phyloP scores from a whole-genome alignment of 1,284 basidiomycete species.

The Ceratobasidium sp. region DNA sequence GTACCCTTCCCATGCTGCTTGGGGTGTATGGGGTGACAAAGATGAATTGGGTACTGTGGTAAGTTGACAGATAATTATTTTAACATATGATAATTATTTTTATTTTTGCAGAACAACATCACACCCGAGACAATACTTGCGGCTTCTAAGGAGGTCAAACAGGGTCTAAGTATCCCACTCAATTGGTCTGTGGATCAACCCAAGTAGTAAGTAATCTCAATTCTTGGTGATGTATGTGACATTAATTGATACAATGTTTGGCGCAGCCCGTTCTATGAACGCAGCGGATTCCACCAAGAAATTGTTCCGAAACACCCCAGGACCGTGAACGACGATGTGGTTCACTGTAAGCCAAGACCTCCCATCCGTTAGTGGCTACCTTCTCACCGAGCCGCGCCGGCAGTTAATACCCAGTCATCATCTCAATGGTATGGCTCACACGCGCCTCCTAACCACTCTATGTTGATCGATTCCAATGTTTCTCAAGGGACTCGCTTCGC shows the following conservation, averaged over 20 bases:
- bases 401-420: conserved; percentile 56
- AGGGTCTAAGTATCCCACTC: conserved; percentile 41
- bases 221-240: neutral
- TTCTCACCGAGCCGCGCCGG: conserved; percentile 51
- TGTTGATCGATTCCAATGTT: neutral
- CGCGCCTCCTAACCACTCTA: conserved; percentile 49
- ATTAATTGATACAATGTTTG: neutral
- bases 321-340: conserved; percentile 37
- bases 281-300: conserved; percentile 35
- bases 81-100: neutral
- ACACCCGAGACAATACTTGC: conserved; percentile 47
- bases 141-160: conserved; percentile 29
- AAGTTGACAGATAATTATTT: neutral
- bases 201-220: conserved; percentile 20
- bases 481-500: conserved; percentile 48
- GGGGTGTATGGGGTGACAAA: conserved; percentile 52
- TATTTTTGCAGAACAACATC: conserved; percentile 49
- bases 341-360: conserved; percentile 22
- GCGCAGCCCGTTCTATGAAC: conserved; percentile 27
- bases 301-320: conserved; percentile 14
- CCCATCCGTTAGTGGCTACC: neutral
- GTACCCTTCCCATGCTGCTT: conserved; percentile 48
- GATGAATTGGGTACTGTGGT: conserved; percentile 53
- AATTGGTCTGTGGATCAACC: conserved; percentile 44
- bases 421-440: conserved; percentile 57